Evolutionary conservation across 768 basidiomycete genomes (phyloP), one percentile per base, ranked within the genome.

Genomic region (Russula emetica): DNA sequence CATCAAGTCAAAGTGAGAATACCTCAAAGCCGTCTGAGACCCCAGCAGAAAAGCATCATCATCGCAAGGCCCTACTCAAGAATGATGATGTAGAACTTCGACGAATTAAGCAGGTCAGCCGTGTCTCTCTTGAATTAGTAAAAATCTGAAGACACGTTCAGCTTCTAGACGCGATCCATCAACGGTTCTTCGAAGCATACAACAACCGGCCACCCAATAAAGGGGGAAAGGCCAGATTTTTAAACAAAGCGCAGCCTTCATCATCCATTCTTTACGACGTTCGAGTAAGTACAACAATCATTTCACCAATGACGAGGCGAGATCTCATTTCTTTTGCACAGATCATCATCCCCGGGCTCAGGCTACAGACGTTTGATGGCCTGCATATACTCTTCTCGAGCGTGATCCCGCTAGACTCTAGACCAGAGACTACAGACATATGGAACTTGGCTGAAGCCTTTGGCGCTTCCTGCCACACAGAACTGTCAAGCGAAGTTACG

Each of bases 331-430:
- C 60, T 53, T 55, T 44, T 51, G 55, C 47, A 8, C 69, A 98
- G 95, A 76, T 74, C 58, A 97, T 99, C 67, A 95, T 98, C 57
- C 92, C 92, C 16, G 78, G 79, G 59, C 80, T 96, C 74, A 88
- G 96, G 58, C 72, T 78, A 26, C 82, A 84, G 69, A 88, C 92
- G 0, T 80, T 98, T n/a, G 80, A 81, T 40, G 91, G 89, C 32
- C 81, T 87, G 32, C 85, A 90, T 70, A 82, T 99, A 36, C 79
- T 96, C 40, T 98, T 99, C 75, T 98, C 96, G 1, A 92, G 94
- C 61, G 85, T 99, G 45, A 94, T 98, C 61, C 94, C 96, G 5
- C 82, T 95, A n/a, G 88, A 93, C 70, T 86, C 85, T 3, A 79
- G 77, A 61, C 89, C 92, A 42, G 87, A 94, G 73, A 79, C 80